Base-by-base conservation (phyloP, 495 filamentous ascomycete species). In the Haplographium delicatum region DNA sequence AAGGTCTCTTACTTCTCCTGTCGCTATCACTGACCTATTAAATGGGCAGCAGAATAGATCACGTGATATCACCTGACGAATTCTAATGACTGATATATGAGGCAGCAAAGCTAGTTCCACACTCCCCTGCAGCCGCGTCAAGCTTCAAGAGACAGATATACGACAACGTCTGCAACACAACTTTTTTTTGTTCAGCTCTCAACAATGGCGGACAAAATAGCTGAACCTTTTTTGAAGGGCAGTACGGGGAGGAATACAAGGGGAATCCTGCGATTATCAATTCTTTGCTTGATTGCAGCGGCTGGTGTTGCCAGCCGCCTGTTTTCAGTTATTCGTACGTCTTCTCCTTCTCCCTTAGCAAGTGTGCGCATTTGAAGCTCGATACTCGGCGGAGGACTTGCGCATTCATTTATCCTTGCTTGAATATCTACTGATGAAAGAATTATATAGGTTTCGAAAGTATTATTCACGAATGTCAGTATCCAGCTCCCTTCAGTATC, bases 391-490 rank as follows among this genome's bases (percentile, higher is more conserved):
- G 20, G 9, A 15, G 13, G 3, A 6, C 5, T 27, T 43, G 30
- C 22, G 15, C 15, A 27, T 26, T 33, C n/a, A 20, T 1, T n/a
- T 18, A 43, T 23, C 11, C 4, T 19, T 51, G 6, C 15, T 40
- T 33, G 19, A 22, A 19, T n/a, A 15, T 49, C n/a, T 53, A 38
- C 44, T 40, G 41, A 62, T 40, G 26, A 11, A 40, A 7, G 9
- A 28, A 53, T 27, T n/a, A 53, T 42, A 91, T 42, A 91, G 88
- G 94, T 35, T 99, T 99, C 62, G 94, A 99, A 72, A 96, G 90
- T 70, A 97, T 99, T 65, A 99, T 99, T 65, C 93, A 97, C 72
- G 93, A 98, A 79, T 98, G 93, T 96, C 68, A 63, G 89, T 81
- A 60, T 47, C 54, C 43, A 13, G 23, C 34, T 25, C 40, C 40